These are phyloP conservation scores for Fusarium sp. DNA, from an alignment of 2,329 filamentous ascomycete genomes.

Conservation along the genomic window DNA sequence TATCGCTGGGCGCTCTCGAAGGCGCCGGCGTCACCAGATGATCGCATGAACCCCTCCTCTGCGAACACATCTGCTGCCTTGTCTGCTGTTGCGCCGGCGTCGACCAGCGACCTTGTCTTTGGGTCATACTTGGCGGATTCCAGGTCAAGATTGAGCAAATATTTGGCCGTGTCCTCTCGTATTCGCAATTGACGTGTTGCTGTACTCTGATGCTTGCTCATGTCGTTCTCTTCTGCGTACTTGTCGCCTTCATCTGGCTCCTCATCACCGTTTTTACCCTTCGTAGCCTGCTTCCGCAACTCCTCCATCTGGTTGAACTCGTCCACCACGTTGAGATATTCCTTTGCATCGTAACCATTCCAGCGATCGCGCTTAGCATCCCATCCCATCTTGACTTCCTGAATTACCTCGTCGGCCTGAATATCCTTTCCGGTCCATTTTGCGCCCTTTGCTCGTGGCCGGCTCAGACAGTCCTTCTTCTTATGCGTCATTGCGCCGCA, in stretches of 20 bases:
- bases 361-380: constrained; percentile 97
- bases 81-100: constrained; percentile 82
- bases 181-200: constrained; percentile 90
- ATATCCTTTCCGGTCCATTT: constrained; percentile 95
- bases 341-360: constrained; percentile 94
- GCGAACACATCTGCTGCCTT: constrained; percentile 85
- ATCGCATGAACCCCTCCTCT: constrained; percentile 90
- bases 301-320: constrained; percentile 89
- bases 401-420: constrained; percentile 87
- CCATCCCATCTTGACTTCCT: constrained; percentile 90
- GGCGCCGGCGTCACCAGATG: constrained; percentile 89
- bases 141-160: constrained; percentile 91
- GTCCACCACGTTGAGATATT: constrained; percentile 88
- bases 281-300: constrained; percentile 68
- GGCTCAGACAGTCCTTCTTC: constrained; percentile 89
- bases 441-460: constrained; percentile 88
- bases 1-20: constrained; percentile 91
- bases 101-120: constrained; percentile 91
- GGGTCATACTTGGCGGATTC: constrained; percentile 98
- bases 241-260: constrained; percentile 71
- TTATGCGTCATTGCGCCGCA: constrained; percentile 98
- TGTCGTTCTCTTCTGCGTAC: constrained; percentile 95
- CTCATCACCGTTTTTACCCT: constrained; percentile 60
- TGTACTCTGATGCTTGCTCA: constrained; percentile 92
- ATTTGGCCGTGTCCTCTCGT: constrained; percentile 97